phyloP scores from a whole-genome alignment of 129 eudicot genomes.

The Ambrosia artemisiifolia region DNA sequence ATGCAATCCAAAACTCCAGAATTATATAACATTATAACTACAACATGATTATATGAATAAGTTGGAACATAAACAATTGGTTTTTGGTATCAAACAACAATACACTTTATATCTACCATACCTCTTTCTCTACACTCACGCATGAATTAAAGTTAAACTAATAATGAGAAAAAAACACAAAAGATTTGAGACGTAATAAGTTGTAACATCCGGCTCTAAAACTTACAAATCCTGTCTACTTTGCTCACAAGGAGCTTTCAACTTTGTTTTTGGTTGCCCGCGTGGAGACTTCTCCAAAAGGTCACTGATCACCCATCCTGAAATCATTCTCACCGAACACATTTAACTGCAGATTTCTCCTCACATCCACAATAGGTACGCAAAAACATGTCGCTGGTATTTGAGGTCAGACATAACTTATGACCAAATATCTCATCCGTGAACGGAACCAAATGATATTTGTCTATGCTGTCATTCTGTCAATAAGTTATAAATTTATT shows the following conservation, averaged over 20 bases:
- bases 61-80: background rate
- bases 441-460: background rate
- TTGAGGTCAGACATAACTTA: background rate
- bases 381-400: background rate
- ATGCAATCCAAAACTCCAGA: background rate
- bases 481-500: background rate
- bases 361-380: background rate
- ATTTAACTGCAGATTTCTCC: background rate
- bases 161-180: background rate
- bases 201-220: background rate
- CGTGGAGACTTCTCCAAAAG: background rate
- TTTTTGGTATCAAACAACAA: background rate
- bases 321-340: too few species aligned
- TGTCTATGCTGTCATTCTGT: background rate
- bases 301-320: background rate
- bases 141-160: background rate
- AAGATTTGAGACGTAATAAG: background rate
- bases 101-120: background rate
- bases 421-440: background rate
- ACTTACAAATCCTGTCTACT: background rate
- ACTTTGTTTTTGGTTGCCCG: background rate
- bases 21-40: too few species aligned
- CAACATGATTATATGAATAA: background rate
- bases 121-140: background rate
- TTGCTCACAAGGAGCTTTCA: background rate